Base-by-base conservation (phyloP, 2,329 filamentous ascomycete species). In the Aspergillus arachidicola region DNA sequence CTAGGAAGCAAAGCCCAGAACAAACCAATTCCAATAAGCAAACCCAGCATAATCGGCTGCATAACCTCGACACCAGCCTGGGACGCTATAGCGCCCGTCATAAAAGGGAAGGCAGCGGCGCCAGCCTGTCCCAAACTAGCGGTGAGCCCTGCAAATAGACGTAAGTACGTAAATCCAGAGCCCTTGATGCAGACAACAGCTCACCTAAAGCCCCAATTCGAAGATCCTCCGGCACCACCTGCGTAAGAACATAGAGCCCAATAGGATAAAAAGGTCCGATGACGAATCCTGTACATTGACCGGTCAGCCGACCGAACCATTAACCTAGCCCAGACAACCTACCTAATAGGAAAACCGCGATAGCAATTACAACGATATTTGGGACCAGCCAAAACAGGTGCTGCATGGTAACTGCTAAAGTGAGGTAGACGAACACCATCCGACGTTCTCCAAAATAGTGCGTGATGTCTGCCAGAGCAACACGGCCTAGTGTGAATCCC, bases 191-290 rank as follows among this genome's bases (percentile, higher is more conserved):
- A 32, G 6, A 34, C 5, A 16, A 12, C 34, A 10, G 66, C 68
- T 14, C 45, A 71, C 69, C 69, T 48, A 71, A 66, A 23, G 67
- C 68, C 6, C 69, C 69, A 28, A 70, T 62, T 26, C 70, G 68
- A 50, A 71, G 63, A 3, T 71, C 67, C 21, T 62, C 63, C n/a
- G 69, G 68, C 57, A 71, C 57, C 10, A 70, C 64, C 30, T 69
- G 60, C 9, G 67, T 70, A n/a, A 71, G 67, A n/a, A 71, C 64
- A 50, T 69, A 71, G 3, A 71, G 62, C 4, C 69, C 68, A 21
- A 71, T 68, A 12, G 69, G 69, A 58, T 71, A 71, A 48, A 70
- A 68, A 6, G 69, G 69, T 6, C 69, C 69, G 21, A 70, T 69
- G 56, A 71, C 67, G 38, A 71, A 71, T 36, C 69, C 69, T 71